These are phyloP conservation scores for Fusarium musae DNA, from an alignment of 2,329 filamentous ascomycete species.

Conservation along the genomic window DNA sequence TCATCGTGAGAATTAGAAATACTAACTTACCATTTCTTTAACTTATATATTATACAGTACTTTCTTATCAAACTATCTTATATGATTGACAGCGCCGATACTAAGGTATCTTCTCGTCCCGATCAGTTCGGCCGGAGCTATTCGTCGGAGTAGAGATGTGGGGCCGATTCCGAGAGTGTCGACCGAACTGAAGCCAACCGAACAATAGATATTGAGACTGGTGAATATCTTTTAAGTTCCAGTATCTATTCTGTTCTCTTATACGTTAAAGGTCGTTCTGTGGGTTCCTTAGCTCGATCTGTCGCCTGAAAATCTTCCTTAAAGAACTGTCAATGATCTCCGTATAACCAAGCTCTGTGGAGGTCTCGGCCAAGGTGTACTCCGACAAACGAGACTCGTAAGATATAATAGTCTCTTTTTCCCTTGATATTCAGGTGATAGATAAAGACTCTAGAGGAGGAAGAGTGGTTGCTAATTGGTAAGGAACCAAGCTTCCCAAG, in stretches of 20 bases:
- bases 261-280: rapidly evolving
- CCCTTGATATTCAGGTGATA: rapidly evolving
- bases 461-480: too few relatives aligned
- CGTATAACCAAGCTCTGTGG: rapidly evolving
- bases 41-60: rapidly evolving
- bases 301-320: too few relatives aligned
- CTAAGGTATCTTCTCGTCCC: neutral
- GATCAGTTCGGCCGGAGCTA: neutral
- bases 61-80: neutral
- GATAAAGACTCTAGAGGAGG: neutral
- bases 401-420: neutral
- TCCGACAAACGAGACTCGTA: neutral
- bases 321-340: neutral
- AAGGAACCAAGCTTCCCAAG: neutral
- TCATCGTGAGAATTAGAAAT: neutral
- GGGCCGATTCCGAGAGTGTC: neutral
- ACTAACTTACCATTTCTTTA: rapidly evolving
- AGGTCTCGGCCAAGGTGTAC: neutral
- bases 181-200: neutral
- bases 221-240: too few relatives aligned
- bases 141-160: neutral
- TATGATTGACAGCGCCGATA: neutral
- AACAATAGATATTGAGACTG: neutral
- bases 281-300: neutral
- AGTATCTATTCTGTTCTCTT: too few relatives aligned